Base-by-base conservation (phyloP, 495 filamentous ascomycete genomes). In the Darksidea phi region DNA sequence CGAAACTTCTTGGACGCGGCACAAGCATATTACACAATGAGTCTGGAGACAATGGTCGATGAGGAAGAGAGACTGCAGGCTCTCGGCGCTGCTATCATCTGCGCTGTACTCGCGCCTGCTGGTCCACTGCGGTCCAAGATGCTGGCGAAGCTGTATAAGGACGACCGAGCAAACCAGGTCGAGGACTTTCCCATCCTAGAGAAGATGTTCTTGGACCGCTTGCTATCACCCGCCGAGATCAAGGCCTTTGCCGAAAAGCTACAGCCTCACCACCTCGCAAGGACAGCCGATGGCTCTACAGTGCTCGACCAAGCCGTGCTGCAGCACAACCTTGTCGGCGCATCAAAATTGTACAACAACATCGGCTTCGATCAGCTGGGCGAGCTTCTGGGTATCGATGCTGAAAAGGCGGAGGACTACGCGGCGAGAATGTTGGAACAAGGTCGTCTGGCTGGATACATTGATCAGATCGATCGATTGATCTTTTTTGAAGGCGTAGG, bases 381-480 rank as follows among this genome's bases (percentile, higher is more conserved):
- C 0, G 72, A 78, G 25, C 79, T 96, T 38, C 78, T 98, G 3
- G 92, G 88, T 0, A 76, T 96, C 1, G 86, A 86, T 28, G 86
- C 81, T 0, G 88, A 90, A 59, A 88, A 86, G 68, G 95, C 94
- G 17, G 95, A 97, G 79, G 86, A 87, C 18, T 95, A 91, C 51
- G 93, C 95, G 12, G 91, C 94, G 2, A 80, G 82, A 49, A 98
- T 98, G 94, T 90, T 97, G 63, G 92, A 97, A 75, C 91, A 96
- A 73, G 89, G 88, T 15, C 84, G 94, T 23, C 74, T 98, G 59
- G 81, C 82, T 1, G 94, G 94, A 8, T 84, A 84, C 48, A 97
- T 98, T 68, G 95, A 98, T 74, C 94, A 97, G 77, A 95, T 98
- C 69, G 89, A 91, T 61, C 79, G 88, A 13, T 73, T 92, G 10